Percentiles rank a stretch among this genome's conserved stretches.
Conservation (phyloP, 345 rosid genomes). For the Eucalyptus curtisii region DNA sequence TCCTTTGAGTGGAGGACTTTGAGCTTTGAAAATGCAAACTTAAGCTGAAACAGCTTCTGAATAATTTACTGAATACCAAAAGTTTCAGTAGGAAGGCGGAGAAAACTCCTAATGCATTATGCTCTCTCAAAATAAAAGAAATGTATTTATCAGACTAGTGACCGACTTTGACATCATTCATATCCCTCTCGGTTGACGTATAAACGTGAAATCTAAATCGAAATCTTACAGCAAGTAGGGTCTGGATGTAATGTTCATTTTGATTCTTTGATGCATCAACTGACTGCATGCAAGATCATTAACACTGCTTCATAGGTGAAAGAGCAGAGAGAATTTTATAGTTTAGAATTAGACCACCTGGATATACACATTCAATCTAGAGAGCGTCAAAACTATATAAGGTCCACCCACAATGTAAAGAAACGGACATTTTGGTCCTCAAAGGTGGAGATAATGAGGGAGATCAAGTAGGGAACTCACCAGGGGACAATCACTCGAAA, state of each 20-base stretch:
- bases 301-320: background rate
- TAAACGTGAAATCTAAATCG: background rate
- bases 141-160: background rate
- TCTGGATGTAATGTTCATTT: constrained; percentile 94
- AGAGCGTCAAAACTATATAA: background rate
- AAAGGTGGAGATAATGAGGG: background rate
- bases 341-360: background rate
- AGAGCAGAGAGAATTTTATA: background rate
- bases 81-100: background rate
- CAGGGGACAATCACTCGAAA: constrained; percentile 75
- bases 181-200: background rate
- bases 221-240: constrained; percentile 70
- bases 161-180: background rate
- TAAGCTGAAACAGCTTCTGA: background rate
- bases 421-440: background rate
- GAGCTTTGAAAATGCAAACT: background rate
- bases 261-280: constrained; percentile 68
- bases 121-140: background rate
- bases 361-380: background rate
- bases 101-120: background rate
- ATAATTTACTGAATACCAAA: background rate
- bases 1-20: background rate
- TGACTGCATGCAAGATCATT: constrained; percentile 35
- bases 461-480: constrained; percentile 26
- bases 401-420: background rate